Conservation (phyloP, 2,329 filamentous ascomycete species). For the Setomelanomma holmii region DNA sequence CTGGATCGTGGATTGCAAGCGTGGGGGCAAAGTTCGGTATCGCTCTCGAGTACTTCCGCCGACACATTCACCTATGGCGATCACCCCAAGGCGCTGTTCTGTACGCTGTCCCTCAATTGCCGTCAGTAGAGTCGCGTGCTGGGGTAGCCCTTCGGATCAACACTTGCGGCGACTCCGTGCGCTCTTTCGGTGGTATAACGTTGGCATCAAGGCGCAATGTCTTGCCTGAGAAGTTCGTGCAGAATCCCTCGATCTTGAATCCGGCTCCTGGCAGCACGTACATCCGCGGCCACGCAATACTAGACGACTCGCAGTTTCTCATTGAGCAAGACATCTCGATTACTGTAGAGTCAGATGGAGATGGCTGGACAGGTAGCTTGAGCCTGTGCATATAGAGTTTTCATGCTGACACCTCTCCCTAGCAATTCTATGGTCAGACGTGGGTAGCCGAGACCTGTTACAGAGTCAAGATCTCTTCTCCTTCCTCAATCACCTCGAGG, state of each 20-base stretch:
- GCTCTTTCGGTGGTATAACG: not conserved
- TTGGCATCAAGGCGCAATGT: not conserved
- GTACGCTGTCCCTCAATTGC: conserved; percentile 4
- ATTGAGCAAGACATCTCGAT: conserved; percentile 13
- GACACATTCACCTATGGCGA: conserved; percentile 13
- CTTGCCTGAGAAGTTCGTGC: not conserved
- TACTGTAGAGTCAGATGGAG: conserved; percentile 5
- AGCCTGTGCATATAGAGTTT: not conserved
- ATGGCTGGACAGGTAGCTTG: conserved; percentile 8
- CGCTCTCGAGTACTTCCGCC: conserved; percentile 9
- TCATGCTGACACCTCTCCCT: not conserved
- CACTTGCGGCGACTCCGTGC: conserved; percentile 4
- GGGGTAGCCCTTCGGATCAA: conserved; percentile 11
- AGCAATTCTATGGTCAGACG: conserved; percentile 10
- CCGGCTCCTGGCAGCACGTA: conserved; percentile 7
- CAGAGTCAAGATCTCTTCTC: conserved; percentile 1
- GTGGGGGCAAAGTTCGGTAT: conserved; percentile 10
- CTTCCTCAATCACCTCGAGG: conserved; percentile 5
- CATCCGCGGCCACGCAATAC: conserved; percentile 3
- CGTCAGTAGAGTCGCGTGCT: conserved; percentile 1
- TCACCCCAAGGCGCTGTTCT: conserved; percentile 9
- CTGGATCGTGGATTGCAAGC: conserved; percentile 11
- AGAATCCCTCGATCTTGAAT: not conserved
- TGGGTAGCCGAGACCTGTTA: conserved; percentile 2
- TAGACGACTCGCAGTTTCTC: not conserved